These are phyloP conservation scores for Populus davidiana DNA, from an alignment of 345 rosid species.

Conservation along the genomic window DNA sequence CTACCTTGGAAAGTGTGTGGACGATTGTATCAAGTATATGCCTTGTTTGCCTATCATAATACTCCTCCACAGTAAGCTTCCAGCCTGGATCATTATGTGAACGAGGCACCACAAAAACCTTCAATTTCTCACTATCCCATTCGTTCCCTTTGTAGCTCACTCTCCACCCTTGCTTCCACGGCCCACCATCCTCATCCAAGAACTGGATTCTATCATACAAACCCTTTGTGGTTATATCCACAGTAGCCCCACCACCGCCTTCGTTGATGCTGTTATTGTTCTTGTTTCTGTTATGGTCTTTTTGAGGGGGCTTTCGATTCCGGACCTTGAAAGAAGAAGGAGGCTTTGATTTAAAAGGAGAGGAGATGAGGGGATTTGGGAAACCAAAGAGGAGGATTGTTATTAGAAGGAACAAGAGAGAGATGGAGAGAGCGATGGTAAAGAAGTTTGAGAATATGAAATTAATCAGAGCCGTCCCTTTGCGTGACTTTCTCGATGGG, in stretches of 20 bases:
- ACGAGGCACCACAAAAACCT: constrained; percentile 88
- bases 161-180: constrained; percentile 97
- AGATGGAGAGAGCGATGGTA: constrained; percentile 59
- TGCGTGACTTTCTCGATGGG: constrained; percentile 59
- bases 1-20: constrained; percentile 76
- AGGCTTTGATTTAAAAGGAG: constrained; percentile 47
- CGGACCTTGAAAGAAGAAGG: constrained; percentile 6
- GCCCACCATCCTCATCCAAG: constrained; percentile 73
- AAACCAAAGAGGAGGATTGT: constrained; percentile 70
- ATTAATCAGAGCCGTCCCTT: constrained; percentile 54
- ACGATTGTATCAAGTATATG: constrained; percentile 87
- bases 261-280: constrained; percentile 10
- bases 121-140: constrained; percentile 83
- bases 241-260: constrained; percentile 43
- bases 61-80: constrained; percentile 96
- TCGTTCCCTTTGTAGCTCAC: constrained; percentile 72
- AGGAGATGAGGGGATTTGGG: constrained; percentile 57
- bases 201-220: constrained; percentile 90
- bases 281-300: constrained; percentile 3
- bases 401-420: constrained; percentile 66
- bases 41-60: constrained; percentile 74
- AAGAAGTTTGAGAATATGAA: constrained; percentile 74
- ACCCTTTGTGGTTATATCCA: constrained; percentile 79
- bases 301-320: constrained; percentile 12
- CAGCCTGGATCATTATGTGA: constrained; percentile 99